phyloP scores from a whole-genome alignment of 495 filamentous ascomycete species.

The Cryomyces minteri region DNA sequence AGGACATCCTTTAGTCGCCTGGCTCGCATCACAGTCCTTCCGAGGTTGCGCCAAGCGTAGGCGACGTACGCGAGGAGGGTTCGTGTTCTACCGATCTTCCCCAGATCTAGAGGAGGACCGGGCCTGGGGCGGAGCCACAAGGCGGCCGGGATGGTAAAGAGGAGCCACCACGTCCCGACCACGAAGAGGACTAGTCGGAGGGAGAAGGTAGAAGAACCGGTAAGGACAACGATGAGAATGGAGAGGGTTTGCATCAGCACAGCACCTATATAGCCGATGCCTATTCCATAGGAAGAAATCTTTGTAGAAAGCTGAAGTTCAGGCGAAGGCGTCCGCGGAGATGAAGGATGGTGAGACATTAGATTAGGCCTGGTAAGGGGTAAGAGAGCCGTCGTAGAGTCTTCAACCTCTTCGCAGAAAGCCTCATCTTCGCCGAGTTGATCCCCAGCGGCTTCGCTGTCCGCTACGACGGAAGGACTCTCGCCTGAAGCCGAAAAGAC shows the following conservation, averaged over 20 bases:
- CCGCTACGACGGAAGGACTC: slow-evolving; percentile 61
- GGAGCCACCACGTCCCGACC: slow-evolving; percentile 87
- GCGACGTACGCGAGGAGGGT: slow-evolving; percentile 45
- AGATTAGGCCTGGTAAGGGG: slow-evolving; percentile 8
- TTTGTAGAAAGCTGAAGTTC: slow-evolving; percentile 22
- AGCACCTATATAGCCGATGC: slow-evolving; percentile 23
- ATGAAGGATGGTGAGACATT: neutral
- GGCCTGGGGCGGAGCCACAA: slow-evolving; percentile 83
- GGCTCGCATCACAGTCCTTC: slow-evolving; percentile 59
- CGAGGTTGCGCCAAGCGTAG: slow-evolving; percentile 74
- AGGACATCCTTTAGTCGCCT: slow-evolving; percentile 67
- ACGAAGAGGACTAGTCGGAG: slow-evolving; percentile 43
- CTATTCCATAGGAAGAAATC: slow-evolving; percentile 24
- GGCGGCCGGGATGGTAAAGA: slow-evolving; percentile 77
- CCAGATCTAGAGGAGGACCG: slow-evolving; percentile 50
- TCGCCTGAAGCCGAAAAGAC: slow-evolving; percentile 72
- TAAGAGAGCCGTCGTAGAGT: slow-evolving; percentile 17
- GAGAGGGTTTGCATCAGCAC: slow-evolving; percentile 20
- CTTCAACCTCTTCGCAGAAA: slow-evolving; percentile 6
- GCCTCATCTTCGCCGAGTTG: slow-evolving; percentile 3
- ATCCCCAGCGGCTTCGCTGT: neutral
- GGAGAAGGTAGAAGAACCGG: slow-evolving; percentile 9
- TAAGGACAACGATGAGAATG: slow-evolving; percentile 16
- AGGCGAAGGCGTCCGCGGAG: slow-evolving; percentile 7
- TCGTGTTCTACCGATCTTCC: slow-evolving; percentile 5